Conservation (phyloP, 2,329 filamentous ascomycete species). For the Botrytis tulipae region DNA sequence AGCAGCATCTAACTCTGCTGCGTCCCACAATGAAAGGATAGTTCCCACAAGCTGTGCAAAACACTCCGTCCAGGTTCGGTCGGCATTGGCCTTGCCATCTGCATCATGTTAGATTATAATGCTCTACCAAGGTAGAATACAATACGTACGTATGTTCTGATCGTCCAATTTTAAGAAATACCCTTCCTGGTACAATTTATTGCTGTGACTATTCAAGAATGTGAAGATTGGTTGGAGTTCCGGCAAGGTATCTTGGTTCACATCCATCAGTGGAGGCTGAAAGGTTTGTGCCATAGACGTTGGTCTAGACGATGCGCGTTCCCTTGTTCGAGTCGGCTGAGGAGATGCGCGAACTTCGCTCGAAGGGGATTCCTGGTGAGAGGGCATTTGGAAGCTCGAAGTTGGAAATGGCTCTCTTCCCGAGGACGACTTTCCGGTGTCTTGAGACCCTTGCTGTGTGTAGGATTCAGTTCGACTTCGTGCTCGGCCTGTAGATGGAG, state of each 20-base stretch:
- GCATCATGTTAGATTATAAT: slow-evolving; percentile 38
- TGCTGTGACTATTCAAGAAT: slow-evolving; percentile 89
- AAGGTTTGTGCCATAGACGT: slow-evolving; percentile 85
- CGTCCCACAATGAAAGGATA: slow-evolving; percentile 93
- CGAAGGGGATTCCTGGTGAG: slow-evolving; percentile 3
- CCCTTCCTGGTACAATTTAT: slow-evolving; percentile 96
- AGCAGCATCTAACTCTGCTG: slow-evolving; percentile 82
- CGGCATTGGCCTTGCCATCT: slow-evolving; percentile 84
- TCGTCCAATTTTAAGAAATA: slow-evolving; percentile 98
- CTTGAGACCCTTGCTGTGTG: slow-evolving; percentile 24
- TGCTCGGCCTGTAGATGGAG: slow-evolving; percentile 31
- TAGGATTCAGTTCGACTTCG: slow-evolving; percentile 27
- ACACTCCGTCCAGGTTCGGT: slow-evolving; percentile 92
- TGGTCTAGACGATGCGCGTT: slow-evolving; percentile 58
- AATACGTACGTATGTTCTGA: slow-evolving; percentile 76
- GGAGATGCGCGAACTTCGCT: slow-evolving; percentile 24
- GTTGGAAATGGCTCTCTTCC: slow-evolving; percentile 15
- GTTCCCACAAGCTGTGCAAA: slow-evolving; percentile 96
- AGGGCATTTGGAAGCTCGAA: slow-evolving; percentile 10
- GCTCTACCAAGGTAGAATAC: slow-evolving; percentile 17
- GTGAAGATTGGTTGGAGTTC: slow-evolving; percentile 94
- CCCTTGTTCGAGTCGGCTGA: slow-evolving; percentile 39
- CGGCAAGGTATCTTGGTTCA: slow-evolving; percentile 80
- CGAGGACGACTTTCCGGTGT: neutral
- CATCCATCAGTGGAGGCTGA: slow-evolving; percentile 81